Conservation (phyloP, 371 early-diverging fungal species). For the Quaeritorhiza haematococci region DNA sequence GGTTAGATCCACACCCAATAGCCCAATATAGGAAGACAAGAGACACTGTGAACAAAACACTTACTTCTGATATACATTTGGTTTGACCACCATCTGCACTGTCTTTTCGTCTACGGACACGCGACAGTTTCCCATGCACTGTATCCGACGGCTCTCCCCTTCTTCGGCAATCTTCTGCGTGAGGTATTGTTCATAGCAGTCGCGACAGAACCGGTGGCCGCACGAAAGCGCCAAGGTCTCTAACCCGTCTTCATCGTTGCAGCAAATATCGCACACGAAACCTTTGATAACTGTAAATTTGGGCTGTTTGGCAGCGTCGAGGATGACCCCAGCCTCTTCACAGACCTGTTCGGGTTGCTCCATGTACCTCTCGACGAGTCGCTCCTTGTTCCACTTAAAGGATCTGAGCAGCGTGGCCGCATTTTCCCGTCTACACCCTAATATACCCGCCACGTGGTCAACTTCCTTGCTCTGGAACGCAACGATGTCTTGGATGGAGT, state of each 20-base stretch:
- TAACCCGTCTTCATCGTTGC: slow-evolving; percentile 42
- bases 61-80: slow-evolving; percentile 47
- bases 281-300: slow-evolving; percentile 23
- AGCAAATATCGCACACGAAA: slow-evolving; percentile 88
- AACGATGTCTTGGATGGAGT: slow-evolving; percentile 44
- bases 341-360: slow-evolving; percentile 63
- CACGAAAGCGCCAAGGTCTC: slow-evolving; percentile 70
- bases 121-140: slow-evolving; percentile 78
- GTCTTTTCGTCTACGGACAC: slow-evolving; percentile 76
- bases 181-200: slow-evolving; percentile 82
- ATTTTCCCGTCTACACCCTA: slow-evolving; percentile 58
- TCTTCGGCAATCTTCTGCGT: slow-evolving; percentile 79
- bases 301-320: slow-evolving; percentile 35
- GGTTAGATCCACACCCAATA: slow-evolving; percentile 14
- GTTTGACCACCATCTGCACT: slow-evolving; percentile 58
- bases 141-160: slow-evolving; percentile 78
- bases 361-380: slow-evolving; percentile 83
- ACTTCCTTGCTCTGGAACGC: slow-evolving; percentile 48
- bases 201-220: slow-evolving; percentile 78
- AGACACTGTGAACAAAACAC: not conserved
- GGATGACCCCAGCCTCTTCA: slow-evolving; percentile 68
- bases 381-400: slow-evolving; percentile 91
- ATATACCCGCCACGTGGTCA: slow-evolving; percentile 53
- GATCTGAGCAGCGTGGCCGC: slow-evolving; percentile 65
- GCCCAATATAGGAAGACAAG: slow-evolving; percentile 3